A percentile compares a stretch with the other conserved stretches of the same genome.
Conservation (phyloP, 352 stramenopile species). For the Thalassiosira ordinaria region DNA sequence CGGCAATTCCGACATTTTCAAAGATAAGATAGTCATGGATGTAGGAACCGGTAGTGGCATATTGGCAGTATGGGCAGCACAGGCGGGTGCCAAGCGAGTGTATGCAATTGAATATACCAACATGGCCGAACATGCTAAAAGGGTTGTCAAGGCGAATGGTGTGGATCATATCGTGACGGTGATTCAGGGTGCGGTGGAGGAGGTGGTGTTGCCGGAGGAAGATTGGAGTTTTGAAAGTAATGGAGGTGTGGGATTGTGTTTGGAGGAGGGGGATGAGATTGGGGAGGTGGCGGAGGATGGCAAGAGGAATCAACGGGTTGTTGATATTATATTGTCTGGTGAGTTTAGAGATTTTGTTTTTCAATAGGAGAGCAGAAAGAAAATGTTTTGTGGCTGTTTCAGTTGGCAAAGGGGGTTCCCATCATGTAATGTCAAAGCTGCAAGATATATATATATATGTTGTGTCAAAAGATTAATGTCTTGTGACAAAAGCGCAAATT, state of each 20-base stretch:
- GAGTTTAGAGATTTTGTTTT: too few species aligned
- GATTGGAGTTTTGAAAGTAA: too few species aligned
- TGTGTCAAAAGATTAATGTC: too few species aligned
- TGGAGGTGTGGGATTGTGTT: constrained; percentile 36
- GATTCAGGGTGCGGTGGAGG: constrained; percentile 97
- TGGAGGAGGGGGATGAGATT: constrained; percentile 37
- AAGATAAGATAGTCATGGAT: constrained; percentile 97
- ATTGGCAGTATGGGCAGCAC: constrained; percentile 95
- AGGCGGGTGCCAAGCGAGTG: constrained; percentile 96
- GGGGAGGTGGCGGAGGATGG: constrained; percentile 31
- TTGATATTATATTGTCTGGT: constrained; percentile 97
- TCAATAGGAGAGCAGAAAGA: too few species aligned
- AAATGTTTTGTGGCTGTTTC: too few species aligned
- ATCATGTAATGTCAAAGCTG: too few species aligned
- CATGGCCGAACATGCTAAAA: constrained; percentile 96
- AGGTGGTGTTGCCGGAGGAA: constrained; percentile 91
- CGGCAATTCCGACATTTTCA: constrained; percentile 94
- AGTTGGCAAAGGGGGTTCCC: too few species aligned
- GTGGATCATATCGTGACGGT: constrained; percentile 96
- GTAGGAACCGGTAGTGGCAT: constrained; percentile 99
- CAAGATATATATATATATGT: too few species aligned
- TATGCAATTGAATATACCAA: constrained; percentile 98
- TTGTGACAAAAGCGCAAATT: too few species aligned
- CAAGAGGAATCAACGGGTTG: constrained; percentile 71
- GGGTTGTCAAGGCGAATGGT: constrained; percentile 94